Conservation (phyloP, 108 stramenopile species). For the Schizochytrium sp. region DNA sequence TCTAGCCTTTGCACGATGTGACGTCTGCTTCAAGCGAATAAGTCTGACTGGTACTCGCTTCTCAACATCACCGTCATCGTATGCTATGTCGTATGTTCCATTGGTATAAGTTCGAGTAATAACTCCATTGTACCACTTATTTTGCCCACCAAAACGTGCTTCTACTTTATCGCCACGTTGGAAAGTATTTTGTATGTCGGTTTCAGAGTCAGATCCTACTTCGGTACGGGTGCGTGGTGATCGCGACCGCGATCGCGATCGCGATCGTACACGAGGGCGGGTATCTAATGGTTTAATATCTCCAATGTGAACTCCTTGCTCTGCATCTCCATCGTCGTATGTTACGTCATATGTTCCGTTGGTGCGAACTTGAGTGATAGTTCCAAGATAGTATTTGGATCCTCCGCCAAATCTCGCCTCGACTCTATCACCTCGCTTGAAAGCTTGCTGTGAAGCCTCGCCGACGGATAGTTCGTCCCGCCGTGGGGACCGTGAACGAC, state of each 20-base stretch:
- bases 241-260: background rate
- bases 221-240: slow-evolving; percentile 4
- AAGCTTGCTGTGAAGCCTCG: background rate
- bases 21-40: background rate
- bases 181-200: background rate
- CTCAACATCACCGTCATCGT: slow-evolving; percentile 77
- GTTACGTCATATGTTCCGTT: slow-evolving; percentile 72
- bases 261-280: slow-evolving; percentile 67
- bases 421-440: slow-evolving; percentile 22
- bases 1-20: background rate
- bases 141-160: slow-evolving; percentile 70
- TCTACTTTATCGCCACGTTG: slow-evolving; percentile 71
- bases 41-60: slow-evolving; percentile 60
- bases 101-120: slow-evolving; percentile 65
- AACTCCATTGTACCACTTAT: slow-evolving; percentile 68
- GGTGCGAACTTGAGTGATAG: slow-evolving; percentile 1
- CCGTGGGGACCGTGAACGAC: background rate
- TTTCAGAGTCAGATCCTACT: background rate
- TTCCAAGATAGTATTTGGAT: slow-evolving; percentile 25
- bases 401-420: slow-evolving; percentile 26
- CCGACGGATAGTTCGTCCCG: background rate
- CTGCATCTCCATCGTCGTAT: slow-evolving; percentile 67
- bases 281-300: background rate
- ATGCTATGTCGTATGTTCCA: slow-evolving; percentile 74
- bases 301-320: background rate